Percentiles rank a stretch among this genome's conserved stretches.
Evolutionary conservation across 768 basidiomycete genomes (phyloP).

Genomic region (Hydnomerulius pinastri): DNA sequence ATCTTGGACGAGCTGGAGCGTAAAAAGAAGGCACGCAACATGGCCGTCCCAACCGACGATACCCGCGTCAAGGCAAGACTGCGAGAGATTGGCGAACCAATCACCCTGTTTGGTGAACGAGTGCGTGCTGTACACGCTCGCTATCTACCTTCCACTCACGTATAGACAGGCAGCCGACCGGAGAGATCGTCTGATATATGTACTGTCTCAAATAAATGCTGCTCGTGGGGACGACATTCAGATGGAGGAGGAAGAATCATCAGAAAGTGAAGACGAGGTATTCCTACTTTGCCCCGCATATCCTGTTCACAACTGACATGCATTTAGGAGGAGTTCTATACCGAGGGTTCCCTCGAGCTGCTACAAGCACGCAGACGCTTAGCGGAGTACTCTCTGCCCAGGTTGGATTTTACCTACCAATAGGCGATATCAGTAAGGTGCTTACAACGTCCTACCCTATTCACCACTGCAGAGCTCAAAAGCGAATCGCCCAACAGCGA

Average conservation of each 20-base stretch:
- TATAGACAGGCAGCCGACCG: constrained; percentile 84
- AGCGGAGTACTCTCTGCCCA: constrained; percentile 93
- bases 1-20: constrained; percentile 96
- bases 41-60: constrained; percentile 98
- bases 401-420: constrained; percentile 75
- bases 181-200: constrained; percentile 92
- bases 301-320: constrained; percentile 2
- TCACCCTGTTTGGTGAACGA: constrained; percentile 96
- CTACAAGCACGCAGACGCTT: constrained; percentile 82
- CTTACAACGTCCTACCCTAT: constrained; percentile 58
- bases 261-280: constrained; percentile 79
- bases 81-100: constrained; percentile 93
- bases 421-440: constrained; percentile 66
- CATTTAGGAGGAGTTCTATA: constrained; percentile 89
- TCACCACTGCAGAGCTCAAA: constrained; percentile 82
- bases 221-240: constrained; percentile 80
- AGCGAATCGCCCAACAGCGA: constrained; percentile 89
- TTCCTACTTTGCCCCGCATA: constrained; percentile 4
- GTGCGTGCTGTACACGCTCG: constrained; percentile 51
- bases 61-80: constrained; percentile 86
- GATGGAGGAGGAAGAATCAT: constrained; percentile 68
- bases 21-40: constrained; percentile 89
- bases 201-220: constrained; percentile 90
- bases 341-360: constrained; percentile 85
- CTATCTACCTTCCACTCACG: constrained; percentile 12